phyloP scores from a whole-genome alignment of 2,329 filamentous ascomycete species.

The Pseudogymnoascus sp. region DNA sequence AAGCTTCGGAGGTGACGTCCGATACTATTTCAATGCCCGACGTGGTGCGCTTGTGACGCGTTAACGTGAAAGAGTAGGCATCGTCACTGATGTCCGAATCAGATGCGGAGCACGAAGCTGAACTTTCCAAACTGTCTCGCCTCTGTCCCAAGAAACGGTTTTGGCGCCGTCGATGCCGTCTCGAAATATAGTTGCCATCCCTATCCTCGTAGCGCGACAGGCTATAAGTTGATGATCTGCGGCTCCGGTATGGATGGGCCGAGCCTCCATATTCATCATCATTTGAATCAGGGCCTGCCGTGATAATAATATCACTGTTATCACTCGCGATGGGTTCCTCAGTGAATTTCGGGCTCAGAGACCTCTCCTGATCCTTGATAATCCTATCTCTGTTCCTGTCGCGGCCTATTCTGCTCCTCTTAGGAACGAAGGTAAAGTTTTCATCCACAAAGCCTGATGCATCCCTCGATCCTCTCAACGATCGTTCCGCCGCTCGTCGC shows the following conservation, averaged over 20 bases:
- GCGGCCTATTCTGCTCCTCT: background rate
- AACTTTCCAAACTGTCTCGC: background rate
- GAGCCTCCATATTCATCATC: background rate
- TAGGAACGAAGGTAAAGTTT: background rate
- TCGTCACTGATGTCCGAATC: conserved; percentile 1
- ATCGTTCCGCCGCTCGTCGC: conserved; percentile 2
- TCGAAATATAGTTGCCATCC: background rate
- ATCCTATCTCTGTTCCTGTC: background rate
- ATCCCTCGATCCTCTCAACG: background rate
- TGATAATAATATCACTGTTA: conserved; percentile 6
- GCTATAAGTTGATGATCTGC: background rate
- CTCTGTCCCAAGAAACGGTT: background rate
- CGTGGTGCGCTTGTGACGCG: background rate
- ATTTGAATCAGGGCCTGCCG: conserved; percentile 3
- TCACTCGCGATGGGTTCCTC: background rate
- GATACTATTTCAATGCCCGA: background rate
- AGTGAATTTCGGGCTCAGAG: conserved; percentile 1
- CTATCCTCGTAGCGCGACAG: background rate
- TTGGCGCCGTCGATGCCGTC: background rate
- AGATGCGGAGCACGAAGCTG: background rate
- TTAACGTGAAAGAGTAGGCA: conserved; percentile 5
- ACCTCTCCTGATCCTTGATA: background rate
- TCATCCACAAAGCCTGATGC: background rate
- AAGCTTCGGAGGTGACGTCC: background rate
- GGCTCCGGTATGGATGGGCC: background rate